phyloP scores from a whole-genome alignment of 768 basidiomycete genomes.

The Punctularia strigosozonata region DNA sequence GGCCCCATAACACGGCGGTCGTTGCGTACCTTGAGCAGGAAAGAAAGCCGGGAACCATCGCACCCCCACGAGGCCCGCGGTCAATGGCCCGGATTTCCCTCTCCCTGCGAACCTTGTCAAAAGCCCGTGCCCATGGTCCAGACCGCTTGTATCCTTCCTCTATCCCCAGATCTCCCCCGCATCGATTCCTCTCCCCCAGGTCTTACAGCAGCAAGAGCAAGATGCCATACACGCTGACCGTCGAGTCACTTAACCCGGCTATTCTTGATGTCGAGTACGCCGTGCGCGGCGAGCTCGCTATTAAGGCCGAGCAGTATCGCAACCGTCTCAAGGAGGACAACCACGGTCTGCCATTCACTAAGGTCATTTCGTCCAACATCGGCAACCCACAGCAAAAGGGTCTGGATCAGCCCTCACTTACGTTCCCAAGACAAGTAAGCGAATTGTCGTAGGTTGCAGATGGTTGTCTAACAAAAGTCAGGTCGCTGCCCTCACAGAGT shows the following conservation, averaged over 20 bases:
- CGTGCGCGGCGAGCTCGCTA: constrained; percentile 92
- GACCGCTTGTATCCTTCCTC: too few relatives aligned
- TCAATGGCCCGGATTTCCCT: too few relatives aligned
- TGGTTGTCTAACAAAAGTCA: constrained; percentile 16
- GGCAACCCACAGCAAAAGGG: constrained; percentile 97
- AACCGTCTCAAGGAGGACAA: constrained; percentile 50
- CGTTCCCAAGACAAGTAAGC: constrained; percentile 81
- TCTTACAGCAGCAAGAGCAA: too few relatives aligned
- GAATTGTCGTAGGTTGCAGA: not conserved
- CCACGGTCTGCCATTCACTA: constrained; percentile 68
- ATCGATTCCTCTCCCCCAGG: too few relatives aligned
- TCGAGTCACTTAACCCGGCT: constrained; percentile 70
- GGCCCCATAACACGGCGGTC: too few relatives aligned
- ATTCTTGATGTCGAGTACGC: constrained; percentile 90
- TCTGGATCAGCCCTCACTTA: constrained; percentile 85
- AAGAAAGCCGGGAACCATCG: too few relatives aligned
- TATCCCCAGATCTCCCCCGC: too few relatives aligned
- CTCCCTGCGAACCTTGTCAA: too few relatives aligned
- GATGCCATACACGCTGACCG: constrained; percentile 46
- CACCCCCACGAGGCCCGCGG: too few relatives aligned
- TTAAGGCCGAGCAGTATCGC: constrained; percentile 80
- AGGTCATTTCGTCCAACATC: constrained; percentile 91
- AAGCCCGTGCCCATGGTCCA: too few relatives aligned
- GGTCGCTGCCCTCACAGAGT: constrained; percentile 89
- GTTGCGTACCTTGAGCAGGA: too few relatives aligned